phyloP scores from a whole-genome alignment of 768 basidiomycete species.

The Udeniomyces megalosporus region DNA sequence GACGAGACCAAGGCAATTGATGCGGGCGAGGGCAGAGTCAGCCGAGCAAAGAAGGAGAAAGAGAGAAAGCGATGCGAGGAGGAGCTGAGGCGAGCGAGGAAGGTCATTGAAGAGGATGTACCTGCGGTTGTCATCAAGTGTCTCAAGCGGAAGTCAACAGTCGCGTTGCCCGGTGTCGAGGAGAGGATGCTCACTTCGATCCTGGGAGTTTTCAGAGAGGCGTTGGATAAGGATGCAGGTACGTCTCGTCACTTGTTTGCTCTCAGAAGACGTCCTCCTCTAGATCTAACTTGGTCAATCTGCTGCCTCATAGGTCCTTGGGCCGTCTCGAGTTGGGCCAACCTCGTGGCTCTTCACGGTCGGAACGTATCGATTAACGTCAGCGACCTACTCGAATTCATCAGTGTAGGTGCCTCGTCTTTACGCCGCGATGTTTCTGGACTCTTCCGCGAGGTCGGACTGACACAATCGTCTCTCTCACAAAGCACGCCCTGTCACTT shows the following conservation, averaged over 20 bases:
- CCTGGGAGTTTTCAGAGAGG: background rate
- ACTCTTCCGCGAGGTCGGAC: background rate
- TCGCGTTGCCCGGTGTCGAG: constrained; percentile 2
- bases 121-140: constrained; percentile 2
- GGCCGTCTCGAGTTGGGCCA: constrained; percentile 10
- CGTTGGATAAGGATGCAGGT: constrained; percentile 5
- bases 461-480: background rate
- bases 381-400: constrained; percentile 13
- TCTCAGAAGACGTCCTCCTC: background rate
- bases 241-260: background rate
- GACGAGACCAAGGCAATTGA: background rate
- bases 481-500: background rate
- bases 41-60: background rate
- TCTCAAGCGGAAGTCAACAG: constrained; percentile 3
- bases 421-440: background rate
- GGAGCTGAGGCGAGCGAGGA: background rate
- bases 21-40: background rate
- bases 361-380: constrained; percentile 12
- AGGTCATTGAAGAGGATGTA: constrained; percentile 14
- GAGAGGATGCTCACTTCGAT: background rate
- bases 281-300: background rate
- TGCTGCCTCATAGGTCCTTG: background rate
- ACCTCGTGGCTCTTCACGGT: constrained; percentile 6
- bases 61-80: background rate
- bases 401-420: background rate